These are phyloP conservation scores for Trichoderma gamsii DNA, from an alignment of 495 filamentous ascomycete species.

Conservation along the genomic window DNA sequence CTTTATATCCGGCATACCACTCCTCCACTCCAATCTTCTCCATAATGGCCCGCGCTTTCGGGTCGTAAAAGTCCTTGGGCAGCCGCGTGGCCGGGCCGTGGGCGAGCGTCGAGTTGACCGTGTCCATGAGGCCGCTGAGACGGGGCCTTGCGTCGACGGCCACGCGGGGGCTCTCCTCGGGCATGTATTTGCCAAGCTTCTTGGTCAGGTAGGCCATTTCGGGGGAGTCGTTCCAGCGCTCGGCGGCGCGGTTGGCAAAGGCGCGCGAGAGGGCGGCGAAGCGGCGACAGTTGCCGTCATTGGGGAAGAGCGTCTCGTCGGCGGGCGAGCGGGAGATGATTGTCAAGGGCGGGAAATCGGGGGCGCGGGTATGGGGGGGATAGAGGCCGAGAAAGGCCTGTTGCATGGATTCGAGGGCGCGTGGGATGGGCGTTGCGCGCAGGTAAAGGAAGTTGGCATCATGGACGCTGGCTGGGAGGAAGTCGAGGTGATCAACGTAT, in stretches of 20 bases:
- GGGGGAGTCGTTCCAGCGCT: conserved; percentile 71
- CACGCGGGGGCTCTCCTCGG: conserved; percentile 55
- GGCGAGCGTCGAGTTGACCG: conserved; percentile 79
- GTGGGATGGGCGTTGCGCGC: conserved; percentile 74
- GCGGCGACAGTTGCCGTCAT: conserved; percentile 76
- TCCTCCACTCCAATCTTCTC: conserved; percentile 81
- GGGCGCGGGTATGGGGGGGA: conserved; percentile 56
- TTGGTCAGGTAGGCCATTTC: conserved; percentile 83
- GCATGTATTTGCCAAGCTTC: conserved; percentile 78
- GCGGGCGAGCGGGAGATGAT: conserved; percentile 64
- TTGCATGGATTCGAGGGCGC: conserved; percentile 82
- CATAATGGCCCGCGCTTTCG: conserved; percentile 60
- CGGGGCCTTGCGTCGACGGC: conserved; percentile 79
- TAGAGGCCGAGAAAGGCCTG: conserved; percentile 89
- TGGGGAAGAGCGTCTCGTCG: conserved; percentile 91
- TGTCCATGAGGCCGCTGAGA: conserved; percentile 88
- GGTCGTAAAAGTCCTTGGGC: conserved; percentile 83
- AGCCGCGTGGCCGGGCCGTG: conserved; percentile 75
- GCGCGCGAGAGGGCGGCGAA: conserved; percentile 73
- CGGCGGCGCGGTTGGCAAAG: conserved; percentile 76
- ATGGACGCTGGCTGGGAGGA: conserved; percentile 62
- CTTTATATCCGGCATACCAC: conserved; percentile 84
- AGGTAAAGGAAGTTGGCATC: conserved; percentile 72
- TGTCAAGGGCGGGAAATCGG: conserved; percentile 59
- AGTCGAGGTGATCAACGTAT: conserved; percentile 82